Percentiles rank a stretch among this genome's conserved stretches.
phyloP scores from a whole-genome alignment of 169 alveolate genomes.

The Plasmodium billcollinsi region DNA sequence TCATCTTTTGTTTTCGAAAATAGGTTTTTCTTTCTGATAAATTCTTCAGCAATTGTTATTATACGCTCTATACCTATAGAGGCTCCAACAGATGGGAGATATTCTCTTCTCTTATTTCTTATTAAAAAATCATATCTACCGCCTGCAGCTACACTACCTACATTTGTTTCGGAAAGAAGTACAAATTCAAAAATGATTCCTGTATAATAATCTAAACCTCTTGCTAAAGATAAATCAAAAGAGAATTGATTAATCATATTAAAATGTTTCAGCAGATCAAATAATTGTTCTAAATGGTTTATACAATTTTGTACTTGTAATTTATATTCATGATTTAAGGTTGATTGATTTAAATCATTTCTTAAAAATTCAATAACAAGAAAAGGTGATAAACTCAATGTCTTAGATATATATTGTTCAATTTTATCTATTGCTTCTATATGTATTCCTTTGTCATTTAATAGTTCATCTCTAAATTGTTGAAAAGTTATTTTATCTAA shows the following conservation, averaged over 20 bases:
- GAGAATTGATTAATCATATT: constrained; percentile 79
- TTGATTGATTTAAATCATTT: constrained; percentile 78
- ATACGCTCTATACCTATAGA: constrained; percentile 96
- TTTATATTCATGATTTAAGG: constrained; percentile 66
- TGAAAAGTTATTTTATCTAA: constrained; percentile 97
- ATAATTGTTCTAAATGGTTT: constrained; percentile 80
- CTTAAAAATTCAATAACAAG: constrained; percentile 82
- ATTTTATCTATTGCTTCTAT: constrained; percentile 88
- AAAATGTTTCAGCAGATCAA: constrained; percentile 58
- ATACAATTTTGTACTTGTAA: constrained; percentile 57
- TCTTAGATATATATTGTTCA: constrained; percentile 87
- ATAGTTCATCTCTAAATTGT: constrained; percentile 92
- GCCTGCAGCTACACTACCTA: constrained; percentile 98
- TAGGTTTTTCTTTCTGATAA: constrained; percentile 33
- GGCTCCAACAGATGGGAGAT: constrained; percentile 96
- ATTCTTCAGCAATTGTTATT: constrained; percentile 86
- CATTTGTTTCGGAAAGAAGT: constrained; percentile 85
- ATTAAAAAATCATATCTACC: constrained; percentile 97
- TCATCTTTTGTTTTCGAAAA: neutral
- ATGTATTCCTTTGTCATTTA: constrained; percentile 92
- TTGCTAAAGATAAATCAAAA: constrained; percentile 95
- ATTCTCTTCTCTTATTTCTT: constrained; percentile 92
- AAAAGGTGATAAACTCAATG: constrained; percentile 87
- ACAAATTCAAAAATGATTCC: constrained; percentile 97
- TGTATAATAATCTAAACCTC: constrained; percentile 98